Evolutionary conservation across 2,329 filamentous ascomycete genomes (phyloP).

Genomic region (Colletotrichum falcatum): DNA sequence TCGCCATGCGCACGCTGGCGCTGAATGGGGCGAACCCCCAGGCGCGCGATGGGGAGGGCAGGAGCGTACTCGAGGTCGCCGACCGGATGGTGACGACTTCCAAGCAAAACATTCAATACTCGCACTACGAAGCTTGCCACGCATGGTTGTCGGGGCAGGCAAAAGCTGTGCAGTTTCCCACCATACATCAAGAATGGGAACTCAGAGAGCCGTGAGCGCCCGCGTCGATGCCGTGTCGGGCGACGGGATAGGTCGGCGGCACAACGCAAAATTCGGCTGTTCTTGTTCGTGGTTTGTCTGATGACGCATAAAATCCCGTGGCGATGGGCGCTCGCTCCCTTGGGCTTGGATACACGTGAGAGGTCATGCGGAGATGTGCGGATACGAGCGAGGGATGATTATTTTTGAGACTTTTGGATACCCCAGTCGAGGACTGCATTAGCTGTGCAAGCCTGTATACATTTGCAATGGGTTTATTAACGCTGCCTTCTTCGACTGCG

Average conservation of each 20-base stretch:
- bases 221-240: background rate
- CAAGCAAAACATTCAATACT: conserved; percentile 51
- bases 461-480: background rate
- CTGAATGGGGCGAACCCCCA: conserved; percentile 61
- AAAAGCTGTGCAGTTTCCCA: conserved; percentile 54
- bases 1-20: conserved; percentile 61
- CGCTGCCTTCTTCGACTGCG: background rate
- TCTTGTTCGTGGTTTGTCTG: background rate
- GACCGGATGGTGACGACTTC: conserved; percentile 54
- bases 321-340: conserved; percentile 3
- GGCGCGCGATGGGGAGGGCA: conserved; percentile 57
- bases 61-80: conserved; percentile 60
- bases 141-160: conserved; percentile 57
- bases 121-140: conserved; percentile 59
- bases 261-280: conserved; percentile 24
- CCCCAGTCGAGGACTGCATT: conserved; percentile 1
- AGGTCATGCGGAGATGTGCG: background rate
- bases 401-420: conserved; percentile 11
- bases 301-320: background rate
- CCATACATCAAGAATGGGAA: conserved; percentile 56
- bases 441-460: background rate
- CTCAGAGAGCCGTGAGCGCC: background rate
- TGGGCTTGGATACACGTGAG: background rate
- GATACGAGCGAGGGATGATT: background rate
- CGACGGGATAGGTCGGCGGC: background rate